Evolutionary conservation across 1,139 yeast species (phyloP), one percentile per base, ranked within the genome.

Genomic region (Kluyveromyces marxianus): DNA sequence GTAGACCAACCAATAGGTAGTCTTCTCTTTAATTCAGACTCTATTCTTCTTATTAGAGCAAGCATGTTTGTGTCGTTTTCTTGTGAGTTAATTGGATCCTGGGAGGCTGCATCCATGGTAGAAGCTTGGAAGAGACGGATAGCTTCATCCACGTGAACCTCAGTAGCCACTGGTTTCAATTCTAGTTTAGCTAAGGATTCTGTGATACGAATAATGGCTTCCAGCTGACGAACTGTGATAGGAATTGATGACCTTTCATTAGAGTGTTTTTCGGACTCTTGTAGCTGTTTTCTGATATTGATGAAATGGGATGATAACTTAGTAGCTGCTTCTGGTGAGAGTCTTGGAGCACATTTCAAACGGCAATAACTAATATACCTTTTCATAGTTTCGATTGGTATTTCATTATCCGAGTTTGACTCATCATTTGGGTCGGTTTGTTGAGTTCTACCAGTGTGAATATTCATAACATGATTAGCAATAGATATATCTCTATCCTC

Each of bases 1-100:
- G 97, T 89, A 31, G 95, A 86, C 94, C 96, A 92, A 10, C 98
- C 98, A 54, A 94, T 84, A 4, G 98, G 97, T 55, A 92, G 73
- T 63, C 98, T 79, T 66, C 95, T 79, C 66, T 89, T 82, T 54
- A 92, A 76, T 63, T 88, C 96, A 41, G 77, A 80, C 62, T 90
- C 97, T 44, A 92, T 88, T 58, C 74, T 75, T 54, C 79, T 77
- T 42, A 90, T 88, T 61, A 89, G 94, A 34, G 77, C 76, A 48
- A 76, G 74, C 51, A 84, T 66, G 51, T 76, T 79, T 4, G 75
- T 60, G 44, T 67, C 67, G 31, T 74, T 73, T 37, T 65, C 49
- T 60, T 69, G 65, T 25, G 71, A 74, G 37, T 81, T 81, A 31
- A 61, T 62, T 36, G 67, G 66, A 48, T 89, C 95, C 66, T 87